Percentiles rank a stretch among this genome's conserved stretches.
phyloP scores from a whole-genome alignment of 495 filamentous ascomycete species.

The Cenococcum geophilum region DNA sequence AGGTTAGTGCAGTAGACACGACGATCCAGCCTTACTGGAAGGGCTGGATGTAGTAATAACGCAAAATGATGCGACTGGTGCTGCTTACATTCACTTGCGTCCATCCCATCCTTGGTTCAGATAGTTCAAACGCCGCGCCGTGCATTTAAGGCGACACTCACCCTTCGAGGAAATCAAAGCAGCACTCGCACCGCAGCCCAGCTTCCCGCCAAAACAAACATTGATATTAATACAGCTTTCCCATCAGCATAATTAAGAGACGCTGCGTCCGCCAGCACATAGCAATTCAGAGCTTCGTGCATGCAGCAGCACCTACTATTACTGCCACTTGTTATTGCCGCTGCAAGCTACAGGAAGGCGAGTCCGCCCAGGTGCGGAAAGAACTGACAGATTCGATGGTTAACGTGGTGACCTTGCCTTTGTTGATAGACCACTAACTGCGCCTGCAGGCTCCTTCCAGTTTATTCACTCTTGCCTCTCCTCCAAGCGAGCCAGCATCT shows the following conservation, averaged over 20 bases:
- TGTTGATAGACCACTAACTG: background rate
- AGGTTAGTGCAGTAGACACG: background rate
- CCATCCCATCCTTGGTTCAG: constrained; percentile 1
- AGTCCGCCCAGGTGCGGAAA: background rate
- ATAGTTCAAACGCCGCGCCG: constrained; percentile 9
- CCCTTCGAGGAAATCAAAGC: constrained; percentile 17
- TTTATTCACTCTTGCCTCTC: constrained; percentile 13
- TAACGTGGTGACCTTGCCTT: background rate
- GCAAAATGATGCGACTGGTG: background rate
- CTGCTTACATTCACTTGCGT: constrained; percentile 9
- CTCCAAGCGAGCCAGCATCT: constrained; percentile 5
- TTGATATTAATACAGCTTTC: constrained; percentile 31
- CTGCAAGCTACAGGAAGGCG: background rate
- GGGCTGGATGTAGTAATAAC: background rate
- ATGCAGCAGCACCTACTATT: background rate
- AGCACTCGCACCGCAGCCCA: constrained; percentile 23
- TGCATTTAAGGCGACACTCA: constrained; percentile 20
- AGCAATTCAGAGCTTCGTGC: constrained; percentile 2
- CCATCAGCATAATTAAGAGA: constrained; percentile 21
- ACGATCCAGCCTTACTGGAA: background rate
- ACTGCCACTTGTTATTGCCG: background rate
- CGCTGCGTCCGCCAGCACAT: background rate
- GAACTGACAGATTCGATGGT: background rate
- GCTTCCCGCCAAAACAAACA: constrained; percentile 17
- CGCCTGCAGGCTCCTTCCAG: constrained; percentile 4